These are phyloP conservation scores for Chlorella sorokiniana DNA, from an alignment of 139 green algal species.

Conservation along the genomic window DNA sequence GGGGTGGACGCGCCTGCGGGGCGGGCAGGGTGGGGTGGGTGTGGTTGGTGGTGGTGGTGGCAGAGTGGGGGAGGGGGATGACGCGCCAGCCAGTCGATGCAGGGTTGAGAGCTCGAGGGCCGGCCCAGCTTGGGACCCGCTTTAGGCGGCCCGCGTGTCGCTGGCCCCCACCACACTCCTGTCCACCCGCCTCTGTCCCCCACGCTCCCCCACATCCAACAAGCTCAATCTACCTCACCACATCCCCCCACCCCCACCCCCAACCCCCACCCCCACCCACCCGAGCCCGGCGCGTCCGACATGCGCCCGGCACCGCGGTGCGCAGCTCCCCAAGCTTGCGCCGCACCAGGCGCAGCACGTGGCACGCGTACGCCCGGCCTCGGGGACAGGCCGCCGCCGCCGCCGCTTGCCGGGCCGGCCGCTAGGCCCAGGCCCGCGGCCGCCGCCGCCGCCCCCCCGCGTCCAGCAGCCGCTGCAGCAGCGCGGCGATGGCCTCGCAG, in stretches of 20 bases:
- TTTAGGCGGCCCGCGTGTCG: too few species aligned
- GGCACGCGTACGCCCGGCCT: conserved; percentile 39
- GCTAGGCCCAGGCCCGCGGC: background rate
- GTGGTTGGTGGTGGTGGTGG: background rate
- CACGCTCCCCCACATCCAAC: too few species aligned
- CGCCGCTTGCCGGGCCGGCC: background rate
- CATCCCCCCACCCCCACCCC: background rate
- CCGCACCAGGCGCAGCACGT: conserved; percentile 51
- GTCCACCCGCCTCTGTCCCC: too few species aligned
- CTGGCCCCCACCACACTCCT: too few species aligned
- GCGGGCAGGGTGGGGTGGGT: background rate
- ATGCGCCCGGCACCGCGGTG: conserved; percentile 36
- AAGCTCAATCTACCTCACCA: too few species aligned
- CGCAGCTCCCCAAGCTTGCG: conserved; percentile 58
- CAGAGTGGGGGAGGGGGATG: too few species aligned
- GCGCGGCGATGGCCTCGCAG: conserved; percentile 39
- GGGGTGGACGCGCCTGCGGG: conserved; percentile 38
- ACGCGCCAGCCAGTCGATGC: too few species aligned
- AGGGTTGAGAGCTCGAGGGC: too few species aligned
- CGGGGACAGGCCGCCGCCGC: conserved; percentile 40
- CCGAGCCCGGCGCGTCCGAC: conserved; percentile 21
- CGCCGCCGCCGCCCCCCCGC: background rate
- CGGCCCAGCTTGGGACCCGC: too few species aligned
- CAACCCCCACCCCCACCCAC: background rate
- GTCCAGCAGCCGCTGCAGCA: conserved; percentile 28